A percentile compares a stretch with the other conserved stretches of the same genome.
These are phyloP conservation scores for Fusarium sp. DNA, from an alignment of 2,329 filamentous ascomycete genomes.

Conservation along the genomic window DNA sequence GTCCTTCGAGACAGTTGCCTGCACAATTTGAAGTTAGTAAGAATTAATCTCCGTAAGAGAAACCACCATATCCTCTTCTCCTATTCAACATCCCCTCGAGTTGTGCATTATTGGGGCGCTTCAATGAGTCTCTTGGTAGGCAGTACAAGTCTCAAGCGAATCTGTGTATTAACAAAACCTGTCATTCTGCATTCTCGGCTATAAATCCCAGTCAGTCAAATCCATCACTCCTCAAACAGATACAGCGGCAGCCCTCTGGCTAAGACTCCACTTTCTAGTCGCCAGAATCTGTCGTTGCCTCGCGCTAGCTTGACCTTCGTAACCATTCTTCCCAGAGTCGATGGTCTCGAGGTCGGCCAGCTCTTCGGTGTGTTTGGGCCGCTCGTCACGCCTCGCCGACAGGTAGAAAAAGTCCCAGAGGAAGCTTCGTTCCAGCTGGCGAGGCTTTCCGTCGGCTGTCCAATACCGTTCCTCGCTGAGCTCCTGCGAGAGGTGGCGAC, in stretches of 20 bases:
- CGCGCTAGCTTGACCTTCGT: constrained; percentile 9
- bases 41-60: neutral
- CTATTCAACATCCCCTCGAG: neutral
- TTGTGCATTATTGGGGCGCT: neutral
- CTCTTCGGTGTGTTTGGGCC: constrained; percentile 21
- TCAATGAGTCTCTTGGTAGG: neutral
- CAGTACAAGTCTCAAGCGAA: neutral
- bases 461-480: constrained; percentile 61
- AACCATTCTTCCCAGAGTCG: constrained; percentile 26
- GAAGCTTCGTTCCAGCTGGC: constrained; percentile 55
- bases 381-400: constrained; percentile 49
- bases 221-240: constrained; percentile 6
- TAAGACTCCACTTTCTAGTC: constrained; percentile 38
- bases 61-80: neutral
- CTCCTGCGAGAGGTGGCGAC: constrained; percentile 56
- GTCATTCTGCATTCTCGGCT: neutral
- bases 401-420: constrained; percentile 57
- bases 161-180: neutral
- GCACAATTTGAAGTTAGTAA: neutral
- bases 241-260: constrained; percentile 18
- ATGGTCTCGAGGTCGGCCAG: constrained; percentile 33
- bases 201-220: neutral
- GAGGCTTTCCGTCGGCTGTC: constrained; percentile 56
- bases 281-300: constrained; percentile 39
- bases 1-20: neutral